Percentiles rank a stretch among this genome's conserved stretches.
These are phyloP conservation scores for Malbranchea zuffiana DNA, from an alignment of 2,329 filamentous ascomycete genomes.

Conservation along the genomic window DNA sequence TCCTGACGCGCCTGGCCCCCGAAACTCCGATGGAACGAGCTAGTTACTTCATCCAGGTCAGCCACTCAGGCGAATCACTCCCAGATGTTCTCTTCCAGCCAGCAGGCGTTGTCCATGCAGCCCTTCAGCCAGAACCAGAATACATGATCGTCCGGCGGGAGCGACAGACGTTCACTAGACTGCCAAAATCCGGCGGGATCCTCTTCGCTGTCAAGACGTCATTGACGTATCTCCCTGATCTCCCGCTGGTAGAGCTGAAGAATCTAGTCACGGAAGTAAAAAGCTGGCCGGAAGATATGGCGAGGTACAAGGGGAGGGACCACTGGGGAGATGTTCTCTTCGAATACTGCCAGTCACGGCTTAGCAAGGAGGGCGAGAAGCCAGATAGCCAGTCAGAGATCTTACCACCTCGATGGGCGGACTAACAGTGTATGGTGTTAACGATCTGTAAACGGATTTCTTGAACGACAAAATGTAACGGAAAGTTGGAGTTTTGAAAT, in stretches of 20 bases:
- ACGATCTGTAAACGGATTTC: no score
- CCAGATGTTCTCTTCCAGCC: constrained; percentile 38
- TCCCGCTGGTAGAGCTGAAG: constrained; percentile 32
- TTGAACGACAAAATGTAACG: no score
- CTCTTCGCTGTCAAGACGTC: constrained; percentile 43
- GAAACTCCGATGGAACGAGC: constrained; percentile 39
- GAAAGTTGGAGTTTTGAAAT: no score
- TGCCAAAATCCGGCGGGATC: constrained; percentile 36
- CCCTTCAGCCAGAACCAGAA: constrained; percentile 26
- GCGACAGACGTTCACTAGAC: constrained; percentile 39
- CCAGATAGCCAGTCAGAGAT: no score
- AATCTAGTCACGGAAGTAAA: constrained; percentile 36
- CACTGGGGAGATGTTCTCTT: constrained; percentile 34
- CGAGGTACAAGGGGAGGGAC: constrained; percentile 36
- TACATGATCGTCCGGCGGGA: constrained; percentile 41
- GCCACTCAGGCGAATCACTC: constrained; percentile 26
- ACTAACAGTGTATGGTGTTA: no score
- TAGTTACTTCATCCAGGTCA: constrained; percentile 42
- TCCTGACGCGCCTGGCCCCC: constrained; percentile 37
- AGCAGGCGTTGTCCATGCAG: constrained; percentile 29
- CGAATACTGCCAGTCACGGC: constrained; percentile 26
- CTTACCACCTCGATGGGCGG: no score
- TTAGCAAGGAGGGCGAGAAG: constrained; percentile 9
- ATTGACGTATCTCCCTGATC: constrained; percentile 32
- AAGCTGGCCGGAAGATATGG: constrained; percentile 37